Evolutionary conservation across 2,329 filamentous ascomycete genomes (phyloP).

Genomic region (Chrysosphaeria jannelii): DNA sequence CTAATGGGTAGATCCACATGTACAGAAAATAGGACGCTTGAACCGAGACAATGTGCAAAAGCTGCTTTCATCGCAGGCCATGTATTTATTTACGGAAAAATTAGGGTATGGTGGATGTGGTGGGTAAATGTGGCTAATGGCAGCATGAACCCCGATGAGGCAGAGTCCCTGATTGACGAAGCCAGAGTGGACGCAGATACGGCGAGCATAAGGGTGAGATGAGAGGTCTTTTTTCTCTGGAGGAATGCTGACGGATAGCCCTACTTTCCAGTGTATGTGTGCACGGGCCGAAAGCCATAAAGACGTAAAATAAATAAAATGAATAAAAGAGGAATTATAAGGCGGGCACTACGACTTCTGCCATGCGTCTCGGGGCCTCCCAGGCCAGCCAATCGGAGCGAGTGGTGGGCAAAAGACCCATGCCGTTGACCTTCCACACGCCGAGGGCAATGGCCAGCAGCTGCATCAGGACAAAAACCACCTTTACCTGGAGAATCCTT

Average conservation of each 20-base stretch:
- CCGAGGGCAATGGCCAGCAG: slow-evolving; percentile 56
- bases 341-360: slow-evolving; percentile 34
- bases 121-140: background rate
- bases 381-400: slow-evolving; percentile 93
- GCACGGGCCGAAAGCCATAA: slow-evolving; percentile 30
- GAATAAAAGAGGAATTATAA: no score
- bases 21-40: slow-evolving; percentile 19
- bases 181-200: slow-evolving; percentile 22
- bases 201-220: slow-evolving; percentile 20
- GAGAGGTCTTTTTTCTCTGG: background rate
- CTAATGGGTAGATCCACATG: slow-evolving; percentile 13
- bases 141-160: slow-evolving; percentile 26
- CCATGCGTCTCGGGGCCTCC: slow-evolving; percentile 44
- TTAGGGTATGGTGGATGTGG: slow-evolving; percentile 12
- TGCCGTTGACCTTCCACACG: slow-evolving; percentile 86
- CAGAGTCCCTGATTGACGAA: slow-evolving; percentile 23
- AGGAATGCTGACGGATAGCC: slow-evolving; percentile 11
- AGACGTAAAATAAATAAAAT: no score
- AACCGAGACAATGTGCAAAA: slow-evolving; percentile 24
- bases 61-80: slow-evolving; percentile 20
- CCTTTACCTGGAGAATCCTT: slow-evolving; percentile 56
- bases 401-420: slow-evolving; percentile 87
- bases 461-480: slow-evolving; percentile 70
- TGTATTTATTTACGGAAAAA: slow-evolving; percentile 23
- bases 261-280: slow-evolving; percentile 33